Evolutionary conservation across 2,329 filamentous ascomycete species (phyloP).

Genomic region (Cercospora zeina): DNA sequence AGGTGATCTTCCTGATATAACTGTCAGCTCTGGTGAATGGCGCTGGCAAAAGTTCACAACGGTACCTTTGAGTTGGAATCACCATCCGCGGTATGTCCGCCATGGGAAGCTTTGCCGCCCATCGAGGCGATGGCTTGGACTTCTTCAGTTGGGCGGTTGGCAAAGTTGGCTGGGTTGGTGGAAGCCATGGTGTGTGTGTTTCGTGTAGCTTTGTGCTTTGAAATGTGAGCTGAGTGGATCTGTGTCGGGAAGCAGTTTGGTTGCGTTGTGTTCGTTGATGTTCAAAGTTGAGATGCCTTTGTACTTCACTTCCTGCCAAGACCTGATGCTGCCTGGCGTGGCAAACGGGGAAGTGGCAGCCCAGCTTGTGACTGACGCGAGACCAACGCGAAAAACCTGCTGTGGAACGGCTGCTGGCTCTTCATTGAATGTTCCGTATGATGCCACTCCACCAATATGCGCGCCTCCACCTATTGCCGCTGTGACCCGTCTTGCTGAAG

Average conservation of each 20-base stretch:
- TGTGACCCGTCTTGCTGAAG: background rate
- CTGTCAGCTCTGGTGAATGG: background rate
- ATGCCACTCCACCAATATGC: constrained; percentile 6
- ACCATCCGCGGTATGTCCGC: background rate
- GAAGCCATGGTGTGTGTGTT: constrained; percentile 11
- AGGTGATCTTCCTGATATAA: constrained; percentile 10
- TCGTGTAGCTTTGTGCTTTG: background rate
- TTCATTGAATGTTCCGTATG: background rate
- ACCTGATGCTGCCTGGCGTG: constrained; percentile 6
- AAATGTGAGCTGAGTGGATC: background rate
- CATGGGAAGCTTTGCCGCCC: constrained; percentile 47
- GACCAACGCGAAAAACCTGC: constrained; percentile 11
- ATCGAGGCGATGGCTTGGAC: constrained; percentile 52
- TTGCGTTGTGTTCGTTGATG: background rate
- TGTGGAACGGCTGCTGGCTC: background rate
- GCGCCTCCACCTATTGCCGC: background rate
- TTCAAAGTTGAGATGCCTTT: background rate
- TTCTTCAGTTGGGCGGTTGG: constrained; percentile 54
- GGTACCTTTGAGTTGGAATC: background rate
- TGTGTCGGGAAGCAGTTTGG: background rate
- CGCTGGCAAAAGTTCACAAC: too few species aligned
- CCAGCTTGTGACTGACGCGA: constrained; percentile 5
- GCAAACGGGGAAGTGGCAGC: constrained; percentile 13
- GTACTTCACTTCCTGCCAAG: constrained; percentile 9
- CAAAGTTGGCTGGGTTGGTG: constrained; percentile 53